phyloP scores from a whole-genome alignment of 176 grass and related monocot genomes.

The Aechmea fasciata region DNA sequence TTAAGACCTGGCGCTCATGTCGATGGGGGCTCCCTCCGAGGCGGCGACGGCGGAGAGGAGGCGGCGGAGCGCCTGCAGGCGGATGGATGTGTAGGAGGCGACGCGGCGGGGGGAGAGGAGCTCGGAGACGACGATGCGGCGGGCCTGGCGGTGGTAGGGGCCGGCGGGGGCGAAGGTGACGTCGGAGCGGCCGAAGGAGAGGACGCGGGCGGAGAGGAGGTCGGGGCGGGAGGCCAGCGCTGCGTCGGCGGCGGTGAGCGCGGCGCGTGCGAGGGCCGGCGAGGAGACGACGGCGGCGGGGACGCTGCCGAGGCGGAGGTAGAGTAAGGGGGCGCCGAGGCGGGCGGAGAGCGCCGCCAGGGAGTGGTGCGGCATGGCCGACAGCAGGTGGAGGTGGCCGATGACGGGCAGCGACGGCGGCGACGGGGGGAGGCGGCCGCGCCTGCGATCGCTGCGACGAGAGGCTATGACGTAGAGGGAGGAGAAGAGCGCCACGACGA shows the following conservation, averaged over 20 bases:
- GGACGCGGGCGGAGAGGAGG: conserved; percentile 39
- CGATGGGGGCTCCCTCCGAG: neutral
- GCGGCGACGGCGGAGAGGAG: conserved; percentile 24
- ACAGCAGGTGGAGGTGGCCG: conserved; percentile 15
- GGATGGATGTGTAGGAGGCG: conserved; percentile 17
- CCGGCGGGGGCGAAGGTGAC: conserved; percentile 36
- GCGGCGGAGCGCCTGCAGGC: conserved; percentile 26
- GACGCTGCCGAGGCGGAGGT: conserved; percentile 50
- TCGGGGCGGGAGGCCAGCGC: conserved; percentile 48
- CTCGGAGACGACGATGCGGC: conserved; percentile 2
- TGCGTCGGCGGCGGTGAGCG: conserved; percentile 50
- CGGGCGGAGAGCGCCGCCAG: too few species aligned
- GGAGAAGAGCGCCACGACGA: too few species aligned
- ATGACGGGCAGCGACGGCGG: neutral
- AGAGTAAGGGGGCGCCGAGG: too few species aligned
- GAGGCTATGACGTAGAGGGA: too few species aligned
- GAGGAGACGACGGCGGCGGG: conserved; percentile 44
- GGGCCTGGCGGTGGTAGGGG: conserved; percentile 7
- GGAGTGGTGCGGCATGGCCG: too few species aligned
- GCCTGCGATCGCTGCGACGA: too few species aligned
- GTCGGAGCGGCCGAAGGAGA: conserved; percentile 43
- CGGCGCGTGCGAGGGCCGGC: conserved; percentile 33
- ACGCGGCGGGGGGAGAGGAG: conserved; percentile 27
- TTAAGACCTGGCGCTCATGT: conserved; percentile 21
- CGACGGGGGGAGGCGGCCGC: neutral